These are phyloP conservation scores for Panus rudis DNA, from an alignment of 768 basidiomycete species.

Conservation along the genomic window DNA sequence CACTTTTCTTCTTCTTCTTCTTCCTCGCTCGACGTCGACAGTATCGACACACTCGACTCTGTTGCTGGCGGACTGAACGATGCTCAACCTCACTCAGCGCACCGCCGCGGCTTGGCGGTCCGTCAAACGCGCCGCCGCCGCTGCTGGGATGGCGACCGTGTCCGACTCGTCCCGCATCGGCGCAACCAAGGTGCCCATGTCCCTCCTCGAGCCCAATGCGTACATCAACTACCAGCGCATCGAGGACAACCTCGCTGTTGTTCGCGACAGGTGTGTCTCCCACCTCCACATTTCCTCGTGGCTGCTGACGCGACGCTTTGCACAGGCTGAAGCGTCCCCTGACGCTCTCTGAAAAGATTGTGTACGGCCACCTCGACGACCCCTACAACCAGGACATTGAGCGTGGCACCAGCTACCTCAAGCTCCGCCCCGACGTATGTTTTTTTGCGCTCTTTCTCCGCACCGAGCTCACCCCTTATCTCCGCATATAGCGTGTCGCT, in stretches of 20 bases:
- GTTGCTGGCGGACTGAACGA: constrained; percentile 60
- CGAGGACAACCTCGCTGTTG: constrained; percentile 90
- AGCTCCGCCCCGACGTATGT: constrained; percentile 94
- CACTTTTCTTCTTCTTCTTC: too few relatives aligned
- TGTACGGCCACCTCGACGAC: constrained; percentile 98
- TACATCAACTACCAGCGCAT: constrained; percentile 96
- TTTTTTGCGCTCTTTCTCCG: neutral
- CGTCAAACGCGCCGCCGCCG: constrained; percentile 23
- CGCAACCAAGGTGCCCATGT: constrained; percentile 87
- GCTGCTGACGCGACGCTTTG: neutral
- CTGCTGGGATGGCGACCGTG: constrained; percentile 71
- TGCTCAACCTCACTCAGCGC: constrained; percentile 24
- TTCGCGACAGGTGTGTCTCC: constrained; percentile 64
- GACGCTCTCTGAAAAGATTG: constrained; percentile 93
- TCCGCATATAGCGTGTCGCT: constrained; percentile 60
- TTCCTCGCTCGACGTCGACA: constrained; percentile 66
- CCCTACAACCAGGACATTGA: constrained; percentile 85
- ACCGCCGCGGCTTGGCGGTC: constrained; percentile 20
- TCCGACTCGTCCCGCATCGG: constrained; percentile 66
- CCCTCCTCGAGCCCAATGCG: constrained; percentile 70
- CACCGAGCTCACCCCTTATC: neutral
- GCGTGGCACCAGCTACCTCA: constrained; percentile 92
- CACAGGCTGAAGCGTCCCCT: constrained; percentile 79
- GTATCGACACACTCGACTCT: constrained; percentile 69
- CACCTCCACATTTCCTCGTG: constrained; percentile 7